A percentile compares a stretch with the other conserved stretches of the same genome.
Conservation (phyloP, 768 basidiomycete species). For the Rubroboletus satanas region DNA sequence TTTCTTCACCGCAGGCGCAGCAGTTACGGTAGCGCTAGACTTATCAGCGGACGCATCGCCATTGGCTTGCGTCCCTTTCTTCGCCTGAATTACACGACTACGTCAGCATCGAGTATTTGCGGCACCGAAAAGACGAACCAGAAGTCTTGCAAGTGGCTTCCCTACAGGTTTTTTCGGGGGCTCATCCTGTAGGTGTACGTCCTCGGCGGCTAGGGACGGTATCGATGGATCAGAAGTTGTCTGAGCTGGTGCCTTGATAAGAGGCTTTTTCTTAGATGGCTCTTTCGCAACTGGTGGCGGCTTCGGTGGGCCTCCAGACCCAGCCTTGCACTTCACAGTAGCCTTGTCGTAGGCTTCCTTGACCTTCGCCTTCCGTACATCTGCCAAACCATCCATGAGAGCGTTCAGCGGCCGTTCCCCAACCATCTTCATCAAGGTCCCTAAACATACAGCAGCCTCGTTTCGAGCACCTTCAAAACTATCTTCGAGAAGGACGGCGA, state of each 20-base stretch:
- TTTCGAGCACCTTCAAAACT: slow-evolving; percentile 83
- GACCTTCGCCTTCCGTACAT: slow-evolving; percentile 86
- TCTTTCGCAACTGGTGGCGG: slow-evolving; percentile 31
- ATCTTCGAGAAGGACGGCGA: slow-evolving; percentile 80
- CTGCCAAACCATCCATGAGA: slow-evolving; percentile 78
- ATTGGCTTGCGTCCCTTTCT: slow-evolving; percentile 46
- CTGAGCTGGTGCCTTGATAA: slow-evolving; percentile 29
- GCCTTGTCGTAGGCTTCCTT: slow-evolving; percentile 92
- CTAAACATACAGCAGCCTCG: slow-evolving; percentile 85
- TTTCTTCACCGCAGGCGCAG: slow-evolving; percentile 42
- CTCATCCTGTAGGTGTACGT: slow-evolving; percentile 27
- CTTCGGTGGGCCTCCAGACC: slow-evolving; percentile 49
- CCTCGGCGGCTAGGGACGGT: slow-evolving; percentile 10
- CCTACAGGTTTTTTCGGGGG: slow-evolving; percentile 42
- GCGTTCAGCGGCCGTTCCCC: slow-evolving; percentile 91
- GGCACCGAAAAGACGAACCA: slow-evolving; percentile 28
- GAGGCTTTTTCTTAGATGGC: slow-evolving; percentile 36
- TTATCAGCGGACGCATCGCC: slow-evolving; percentile 24
- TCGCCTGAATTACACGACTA: slow-evolving; percentile 35
- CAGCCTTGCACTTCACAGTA: slow-evolving; percentile 82
- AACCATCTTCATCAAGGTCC: slow-evolving; percentile 93
- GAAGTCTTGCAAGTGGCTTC: slow-evolving; percentile 50
- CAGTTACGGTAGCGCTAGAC: slow-evolving; percentile 26
- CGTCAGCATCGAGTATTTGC: neutral
- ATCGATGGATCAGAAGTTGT: slow-evolving; percentile 18